Percentiles rank a stretch among this genome's conserved stretches.
These are phyloP conservation scores for Colletotrichum paranaense DNA, from an alignment of 2,329 filamentous ascomycete genomes.

Conservation along the genomic window DNA sequence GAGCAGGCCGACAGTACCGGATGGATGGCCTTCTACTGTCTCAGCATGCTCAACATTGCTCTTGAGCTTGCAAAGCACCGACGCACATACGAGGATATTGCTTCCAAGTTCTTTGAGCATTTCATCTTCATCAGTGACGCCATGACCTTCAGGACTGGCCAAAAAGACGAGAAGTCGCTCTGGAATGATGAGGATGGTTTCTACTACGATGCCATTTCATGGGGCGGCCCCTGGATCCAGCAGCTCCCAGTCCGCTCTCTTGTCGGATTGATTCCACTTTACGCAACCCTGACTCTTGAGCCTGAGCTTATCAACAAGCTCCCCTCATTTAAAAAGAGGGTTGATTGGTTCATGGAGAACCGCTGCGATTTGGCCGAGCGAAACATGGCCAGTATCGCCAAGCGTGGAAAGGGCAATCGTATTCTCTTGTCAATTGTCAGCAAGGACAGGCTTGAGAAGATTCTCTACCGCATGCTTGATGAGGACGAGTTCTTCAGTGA, in stretches of 20 bases:
- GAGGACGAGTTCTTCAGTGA: constrained; percentile 93
- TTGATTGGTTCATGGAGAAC: constrained; percentile 95
- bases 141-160: constrained; percentile 84
- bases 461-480: constrained; percentile 91
- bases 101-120: constrained; percentile 98
- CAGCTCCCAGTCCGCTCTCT: constrained; percentile 92
- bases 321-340: constrained; percentile 90
- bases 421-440: constrained; percentile 91
- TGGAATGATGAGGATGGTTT: constrained; percentile 98
- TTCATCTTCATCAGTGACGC: constrained; percentile 98
- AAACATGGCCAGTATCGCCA: constrained; percentile 93
- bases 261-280: constrained; percentile 93
- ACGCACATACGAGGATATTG: constrained; percentile 95
- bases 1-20: constrained; percentile 98
- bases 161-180: constrained; percentile 80
- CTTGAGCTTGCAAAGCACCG: constrained; percentile 95
- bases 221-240: constrained; percentile 92
- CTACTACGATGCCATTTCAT: constrained; percentile 98
- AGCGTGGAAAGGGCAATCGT: constrained; percentile 89
- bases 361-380: constrained; percentile 87
- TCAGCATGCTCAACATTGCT: constrained; percentile 97
- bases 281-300: constrained; percentile 91
- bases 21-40: constrained; percentile 98
- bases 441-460: constrained; percentile 90
- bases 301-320: constrained; percentile 93